Evolutionary conservation across 768 basidiomycete genomes (phyloP).

Genomic region (Strobilomyces dryophilus): DNA sequence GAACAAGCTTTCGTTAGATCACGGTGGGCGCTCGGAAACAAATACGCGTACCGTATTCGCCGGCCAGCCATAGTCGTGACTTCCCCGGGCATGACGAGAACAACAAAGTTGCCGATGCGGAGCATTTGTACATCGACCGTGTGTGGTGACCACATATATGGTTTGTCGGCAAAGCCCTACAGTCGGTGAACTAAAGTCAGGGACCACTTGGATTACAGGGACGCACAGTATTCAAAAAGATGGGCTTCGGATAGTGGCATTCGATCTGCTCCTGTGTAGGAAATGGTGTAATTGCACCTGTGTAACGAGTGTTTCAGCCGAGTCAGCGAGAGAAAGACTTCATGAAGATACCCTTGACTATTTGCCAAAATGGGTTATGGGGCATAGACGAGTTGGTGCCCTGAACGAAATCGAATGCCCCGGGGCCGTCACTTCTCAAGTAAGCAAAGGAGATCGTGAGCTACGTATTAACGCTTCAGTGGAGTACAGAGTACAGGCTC

Average conservation of each 20-base stretch:
- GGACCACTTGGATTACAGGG: background rate
- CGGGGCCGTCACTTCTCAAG: constrained; percentile 57
- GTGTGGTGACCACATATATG: constrained; percentile 72
- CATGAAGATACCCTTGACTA: constrained; percentile 56
- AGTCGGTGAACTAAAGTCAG: constrained; percentile 15
- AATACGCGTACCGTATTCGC: constrained; percentile 56
- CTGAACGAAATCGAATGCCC: constrained; percentile 74
- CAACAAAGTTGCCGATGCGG: constrained; percentile 71
- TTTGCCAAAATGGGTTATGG: constrained; percentile 78
- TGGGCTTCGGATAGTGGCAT: constrained; percentile 77
- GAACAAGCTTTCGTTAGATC: background rate
- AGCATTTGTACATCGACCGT: constrained; percentile 76
- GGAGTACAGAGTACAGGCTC: constrained; percentile 27
- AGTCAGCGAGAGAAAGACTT: background rate
- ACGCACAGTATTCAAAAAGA: constrained; percentile 58
- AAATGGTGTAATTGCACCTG: constrained; percentile 50
- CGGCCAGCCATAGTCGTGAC: constrained; percentile 81
- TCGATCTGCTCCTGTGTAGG: constrained; percentile 58
- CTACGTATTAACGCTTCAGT: background rate
- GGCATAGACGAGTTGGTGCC: constrained; percentile 59
- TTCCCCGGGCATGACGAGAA: constrained; percentile 74
- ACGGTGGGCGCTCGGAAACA: background rate
- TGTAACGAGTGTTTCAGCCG: background rate
- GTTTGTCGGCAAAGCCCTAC: constrained; percentile 59
- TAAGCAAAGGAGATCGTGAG: background rate